phyloP scores from a whole-genome alignment of 2,329 filamentous ascomycete genomes.

The Didymellaceae sp. region DNA sequence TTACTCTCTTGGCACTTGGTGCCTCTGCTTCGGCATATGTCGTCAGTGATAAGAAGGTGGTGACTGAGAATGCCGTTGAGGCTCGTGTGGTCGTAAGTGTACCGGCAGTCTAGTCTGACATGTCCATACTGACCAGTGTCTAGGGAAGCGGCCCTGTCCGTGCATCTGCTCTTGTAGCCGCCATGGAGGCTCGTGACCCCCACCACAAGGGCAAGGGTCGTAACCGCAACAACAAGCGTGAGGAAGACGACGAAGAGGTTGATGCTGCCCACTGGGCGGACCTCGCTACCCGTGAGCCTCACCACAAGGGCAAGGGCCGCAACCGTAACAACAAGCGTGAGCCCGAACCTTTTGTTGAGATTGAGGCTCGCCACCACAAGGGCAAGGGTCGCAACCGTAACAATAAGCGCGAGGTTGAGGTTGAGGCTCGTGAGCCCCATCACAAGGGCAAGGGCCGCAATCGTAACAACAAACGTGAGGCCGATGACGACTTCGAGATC shows the following conservation, averaged over 20 bases:
- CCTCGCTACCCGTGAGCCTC: slow-evolving; percentile 9
- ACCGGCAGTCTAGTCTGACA: background rate
- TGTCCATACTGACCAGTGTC: slow-evolving; percentile 15
- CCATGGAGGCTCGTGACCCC: slow-evolving; percentile 26
- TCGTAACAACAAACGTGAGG: slow-evolving; percentile 4
- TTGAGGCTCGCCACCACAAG: slow-evolving; percentile 25
- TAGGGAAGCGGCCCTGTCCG: slow-evolving; percentile 35
- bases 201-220: slow-evolving; percentile 22
- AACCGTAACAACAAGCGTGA: slow-evolving; percentile 19
- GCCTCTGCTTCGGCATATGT: slow-evolving; percentile 43
- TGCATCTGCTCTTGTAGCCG: slow-evolving; percentile 28
- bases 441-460: slow-evolving; percentile 20
- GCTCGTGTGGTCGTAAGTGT: slow-evolving; percentile 37
- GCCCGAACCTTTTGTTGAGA: slow-evolving; percentile 12
- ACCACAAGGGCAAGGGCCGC: slow-evolving; percentile 22
- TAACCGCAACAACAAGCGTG: slow-evolving; percentile 13
- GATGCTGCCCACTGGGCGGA: slow-evolving; percentile 4
- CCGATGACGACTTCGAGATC: slow-evolving; percentile 2
- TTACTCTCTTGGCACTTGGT: slow-evolving; percentile 43
- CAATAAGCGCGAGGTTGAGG: slow-evolving; percentile 12
- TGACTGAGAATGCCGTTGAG: slow-evolving; percentile 30
- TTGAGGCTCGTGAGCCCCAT: slow-evolving; percentile 13
- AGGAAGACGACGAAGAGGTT: slow-evolving; percentile 3
- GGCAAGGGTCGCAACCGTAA: slow-evolving; percentile 20
- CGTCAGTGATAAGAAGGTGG: slow-evolving; percentile 32